Conservation (phyloP, 352 stramenopile genomes). For the Phytopythium cucurbitacearum region DNA sequence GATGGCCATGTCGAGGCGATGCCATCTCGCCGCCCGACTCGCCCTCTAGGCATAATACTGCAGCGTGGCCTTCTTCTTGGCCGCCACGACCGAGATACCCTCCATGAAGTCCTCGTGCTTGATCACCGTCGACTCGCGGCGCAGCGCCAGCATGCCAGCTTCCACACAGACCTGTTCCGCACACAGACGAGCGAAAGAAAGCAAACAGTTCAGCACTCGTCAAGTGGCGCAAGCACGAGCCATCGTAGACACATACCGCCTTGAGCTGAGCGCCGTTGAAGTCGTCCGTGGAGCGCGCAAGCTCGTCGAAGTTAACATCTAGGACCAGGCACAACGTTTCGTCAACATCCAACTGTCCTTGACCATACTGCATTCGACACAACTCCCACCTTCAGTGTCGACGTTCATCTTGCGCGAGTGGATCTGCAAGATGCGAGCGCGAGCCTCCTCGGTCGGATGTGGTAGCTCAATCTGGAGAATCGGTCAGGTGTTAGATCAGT, state of each 20-base stretch:
- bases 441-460: conserved; percentile 96
- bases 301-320: conserved; percentile 97
- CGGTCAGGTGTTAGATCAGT: neutral
- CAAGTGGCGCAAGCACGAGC: neutral
- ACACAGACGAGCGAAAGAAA: neutral
- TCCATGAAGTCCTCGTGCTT: conserved; percentile 99
- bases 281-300: conserved; percentile 96
- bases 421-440: conserved; percentile 96
- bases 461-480: conserved; percentile 94
- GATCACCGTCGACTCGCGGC: conserved; percentile 93
- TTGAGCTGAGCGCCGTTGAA: conserved; percentile 99
- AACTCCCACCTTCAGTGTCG: conserved; percentile 65
- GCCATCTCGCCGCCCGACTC: too few species aligned
- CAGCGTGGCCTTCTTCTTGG: conserved; percentile 97
- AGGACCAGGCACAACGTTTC: neutral
- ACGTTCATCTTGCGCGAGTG: conserved; percentile 98
- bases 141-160: conserved; percentile 97
- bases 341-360: neutral
- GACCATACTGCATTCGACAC: neutral
- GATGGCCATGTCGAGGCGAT: too few species aligned
- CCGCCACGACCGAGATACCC: conserved; percentile 95
- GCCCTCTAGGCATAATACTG: conserved; percentile 95
- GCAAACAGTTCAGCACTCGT: neutral
- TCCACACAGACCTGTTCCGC: conserved; percentile 92
- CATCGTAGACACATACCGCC: conserved; percentile 59